Percentiles rank a stretch among this genome's conserved stretches.
phyloP scores from a whole-genome alignment of 257 asterid genomes.

The Fraxinus americana region DNA sequence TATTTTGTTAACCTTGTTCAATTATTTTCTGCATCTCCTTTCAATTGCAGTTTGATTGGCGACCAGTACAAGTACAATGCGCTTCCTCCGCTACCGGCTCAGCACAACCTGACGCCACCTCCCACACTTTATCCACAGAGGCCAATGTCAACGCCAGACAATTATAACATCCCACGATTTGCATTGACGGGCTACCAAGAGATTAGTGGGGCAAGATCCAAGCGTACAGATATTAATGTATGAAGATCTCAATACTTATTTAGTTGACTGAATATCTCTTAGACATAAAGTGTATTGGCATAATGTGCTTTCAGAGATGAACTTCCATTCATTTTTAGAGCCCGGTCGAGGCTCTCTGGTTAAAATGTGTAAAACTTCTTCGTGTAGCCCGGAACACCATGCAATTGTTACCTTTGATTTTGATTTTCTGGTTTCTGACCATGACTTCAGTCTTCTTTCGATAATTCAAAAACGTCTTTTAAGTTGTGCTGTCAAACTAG shows the following conservation, averaged over 20 bases:
- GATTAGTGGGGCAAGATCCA: slow-evolving; percentile 48
- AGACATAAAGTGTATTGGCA: neutral
- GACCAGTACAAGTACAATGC: slow-evolving; percentile 70
- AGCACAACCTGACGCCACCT: slow-evolving; percentile 90
- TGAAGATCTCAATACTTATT: slow-evolving; percentile 23
- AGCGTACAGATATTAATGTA: slow-evolving; percentile 82
- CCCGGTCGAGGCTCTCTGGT: neutral
- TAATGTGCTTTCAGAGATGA: neutral
- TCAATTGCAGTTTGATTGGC: slow-evolving; percentile 45
- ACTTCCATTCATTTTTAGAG: neutral
- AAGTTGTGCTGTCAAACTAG: no score
- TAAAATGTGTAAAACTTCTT: neutral
- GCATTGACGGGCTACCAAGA: slow-evolving; percentile 51
- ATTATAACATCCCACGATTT: slow-evolving; percentile 68
- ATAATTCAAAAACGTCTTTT: no score
- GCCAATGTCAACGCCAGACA: slow-evolving; percentile 87
- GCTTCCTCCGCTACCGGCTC: slow-evolving; percentile 95
- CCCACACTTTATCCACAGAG: slow-evolving; percentile 96
- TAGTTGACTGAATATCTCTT: neutral
- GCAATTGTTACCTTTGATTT: neutral
- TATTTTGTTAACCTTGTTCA: neutral
- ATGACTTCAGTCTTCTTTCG: neutral
- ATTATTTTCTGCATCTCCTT: slow-evolving; percentile 1
- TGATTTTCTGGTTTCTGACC: neutral
- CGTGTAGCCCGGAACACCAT: neutral